Percentiles rank a stretch among this genome's conserved stretches.
These are phyloP conservation scores for Auricularia auricula-judae DNA, from an alignment of 768 basidiomycete species.

Conservation along the genomic window DNA sequence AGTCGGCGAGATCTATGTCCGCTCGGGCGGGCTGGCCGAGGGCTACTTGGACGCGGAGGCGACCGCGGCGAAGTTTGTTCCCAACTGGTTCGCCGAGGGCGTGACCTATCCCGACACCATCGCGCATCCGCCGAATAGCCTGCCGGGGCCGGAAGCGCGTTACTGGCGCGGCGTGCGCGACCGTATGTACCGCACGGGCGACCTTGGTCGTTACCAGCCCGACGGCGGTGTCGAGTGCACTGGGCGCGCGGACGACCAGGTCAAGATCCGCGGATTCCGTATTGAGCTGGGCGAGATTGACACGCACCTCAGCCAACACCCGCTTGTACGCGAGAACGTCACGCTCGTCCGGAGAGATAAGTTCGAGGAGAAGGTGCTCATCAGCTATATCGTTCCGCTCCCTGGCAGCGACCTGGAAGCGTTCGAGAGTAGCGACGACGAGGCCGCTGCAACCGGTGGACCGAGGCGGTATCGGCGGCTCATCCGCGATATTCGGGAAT, in stretches of 20 bases:
- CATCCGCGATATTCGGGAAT: conserved; percentile 88
- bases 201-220: conserved; percentile 88
- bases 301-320: conserved; percentile 87
- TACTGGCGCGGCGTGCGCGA: conserved; percentile 95
- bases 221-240: conserved; percentile 93
- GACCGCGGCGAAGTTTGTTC: conserved; percentile 83
- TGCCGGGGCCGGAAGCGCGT: conserved; percentile 59
- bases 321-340: conserved; percentile 92
- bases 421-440: conserved; percentile 56
- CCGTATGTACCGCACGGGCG: conserved; percentile 95
- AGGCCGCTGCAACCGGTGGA: conserved; percentile 58
- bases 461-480: conserved; percentile 74
- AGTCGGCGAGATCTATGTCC: conserved; percentile 96
- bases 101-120: conserved; percentile 61
- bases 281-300: conserved; percentile 99
- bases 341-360: conserved; percentile 94
- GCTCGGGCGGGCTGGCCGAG: conserved; percentile 90
- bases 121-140: conserved; percentile 36
- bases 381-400: conserved; percentile 93
- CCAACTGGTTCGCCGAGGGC: conserved; percentile 72
- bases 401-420: conserved; percentile 54
- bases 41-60: conserved; percentile 82
- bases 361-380: conserved; percentile 97
- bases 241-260: conserved; percentile 94
- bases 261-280: conserved; percentile 98